Evolutionary conservation across 257 asterid species (phyloP).

Genomic region (Solanum arcanum): DNA sequence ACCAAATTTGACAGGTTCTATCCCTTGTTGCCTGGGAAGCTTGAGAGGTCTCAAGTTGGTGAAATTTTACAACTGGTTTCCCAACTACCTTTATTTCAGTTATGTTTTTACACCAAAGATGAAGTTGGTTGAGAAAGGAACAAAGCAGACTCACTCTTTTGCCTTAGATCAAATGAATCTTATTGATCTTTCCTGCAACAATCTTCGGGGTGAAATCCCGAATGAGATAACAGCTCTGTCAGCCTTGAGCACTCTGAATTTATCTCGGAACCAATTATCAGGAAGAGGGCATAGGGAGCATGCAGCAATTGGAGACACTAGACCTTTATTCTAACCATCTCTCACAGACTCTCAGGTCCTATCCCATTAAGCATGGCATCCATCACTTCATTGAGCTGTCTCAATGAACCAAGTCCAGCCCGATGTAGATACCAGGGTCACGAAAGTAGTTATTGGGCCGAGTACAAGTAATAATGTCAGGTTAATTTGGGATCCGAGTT

Average conservation of each 20-base stretch:
- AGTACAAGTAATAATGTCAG: too few relatives aligned
- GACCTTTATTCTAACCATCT: slow-evolving; percentile 7
- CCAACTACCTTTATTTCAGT: background rate
- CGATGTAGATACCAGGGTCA: too few relatives aligned
- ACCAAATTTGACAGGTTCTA: slow-evolving; percentile 2
- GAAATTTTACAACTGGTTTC: background rate
- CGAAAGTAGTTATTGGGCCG: too few relatives aligned
- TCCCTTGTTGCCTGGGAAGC: slow-evolving; percentile 1
- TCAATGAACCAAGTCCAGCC: too few relatives aligned
- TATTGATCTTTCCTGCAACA: slow-evolving; percentile 7
- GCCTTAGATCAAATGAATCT: background rate
- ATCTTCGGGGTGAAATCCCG: background rate
- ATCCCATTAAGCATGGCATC: slow-evolving; percentile 4
- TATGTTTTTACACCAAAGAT: background rate
- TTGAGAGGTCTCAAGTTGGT: background rate
- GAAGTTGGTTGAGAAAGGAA: slow-evolving; percentile 5
- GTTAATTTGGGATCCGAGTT: too few relatives aligned
- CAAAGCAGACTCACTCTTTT: background rate
- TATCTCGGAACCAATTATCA: slow-evolving; percentile 6
- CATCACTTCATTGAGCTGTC: background rate
- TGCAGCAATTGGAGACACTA: background rate
- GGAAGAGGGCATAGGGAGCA: background rate
- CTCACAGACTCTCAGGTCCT: background rate
- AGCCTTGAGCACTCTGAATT: background rate
- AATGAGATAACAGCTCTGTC: background rate